A percentile compares a stretch with the other conserved stretches of the same genome.
Conservation (phyloP, 306 rosid species). For the Pachyrhizus erosus region DNA sequence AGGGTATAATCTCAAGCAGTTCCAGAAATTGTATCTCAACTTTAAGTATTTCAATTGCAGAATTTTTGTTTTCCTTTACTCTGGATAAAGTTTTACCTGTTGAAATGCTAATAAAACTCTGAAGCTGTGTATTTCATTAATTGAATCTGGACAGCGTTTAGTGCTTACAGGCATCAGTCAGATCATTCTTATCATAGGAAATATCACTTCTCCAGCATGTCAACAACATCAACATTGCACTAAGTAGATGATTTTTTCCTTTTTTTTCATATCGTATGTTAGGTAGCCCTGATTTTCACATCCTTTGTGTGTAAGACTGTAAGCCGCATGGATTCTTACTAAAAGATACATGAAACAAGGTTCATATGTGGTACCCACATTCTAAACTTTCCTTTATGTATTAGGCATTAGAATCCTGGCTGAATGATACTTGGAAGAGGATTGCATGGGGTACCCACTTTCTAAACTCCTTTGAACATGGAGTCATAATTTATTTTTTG, state of each 20-base stretch:
- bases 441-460: background rate
- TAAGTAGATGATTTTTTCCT: background rate
- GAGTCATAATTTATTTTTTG: background rate
- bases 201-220: background rate
- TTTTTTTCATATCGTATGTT: background rate
- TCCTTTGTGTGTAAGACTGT: slow-evolving; percentile 6
- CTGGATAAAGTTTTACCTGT: background rate
- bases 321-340: background rate
- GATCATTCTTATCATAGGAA: background rate
- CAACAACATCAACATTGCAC: background rate
- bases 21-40: too few species aligned
- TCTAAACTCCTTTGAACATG: background rate
- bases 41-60: background rate
- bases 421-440: background rate
- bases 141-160: background rate
- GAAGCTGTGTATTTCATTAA: background rate
- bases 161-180: background rate
- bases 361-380: background rate
- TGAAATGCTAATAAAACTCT: background rate
- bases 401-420: background rate
- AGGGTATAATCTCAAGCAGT: too few species aligned
- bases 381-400: background rate
- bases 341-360: background rate
- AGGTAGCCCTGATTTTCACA: background rate
- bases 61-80: background rate